Conservation (phyloP, 2,329 filamentous ascomycete genomes). For the Zymoseptoria passerinii region DNA sequence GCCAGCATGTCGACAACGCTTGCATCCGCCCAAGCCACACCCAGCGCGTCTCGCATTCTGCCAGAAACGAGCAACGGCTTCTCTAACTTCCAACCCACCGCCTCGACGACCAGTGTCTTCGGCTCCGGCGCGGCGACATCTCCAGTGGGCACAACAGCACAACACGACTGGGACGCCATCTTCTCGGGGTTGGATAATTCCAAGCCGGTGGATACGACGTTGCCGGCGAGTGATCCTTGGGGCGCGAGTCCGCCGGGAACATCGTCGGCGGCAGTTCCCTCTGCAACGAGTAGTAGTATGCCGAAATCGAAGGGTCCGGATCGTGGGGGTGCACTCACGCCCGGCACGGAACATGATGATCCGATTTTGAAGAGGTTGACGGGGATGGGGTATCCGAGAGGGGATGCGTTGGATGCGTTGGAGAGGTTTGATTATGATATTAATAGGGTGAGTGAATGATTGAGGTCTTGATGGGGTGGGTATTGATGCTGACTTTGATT, state of each 20-base stretch:
- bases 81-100: constrained; percentile 18
- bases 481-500: constrained; percentile 1
- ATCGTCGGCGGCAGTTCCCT: constrained; percentile 14
- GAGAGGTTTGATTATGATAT: constrained; percentile 96
- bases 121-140: constrained; percentile 4
- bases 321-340: constrained; percentile 59
- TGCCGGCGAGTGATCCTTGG: constrained; percentile 23
- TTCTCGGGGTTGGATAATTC: constrained; percentile 67
- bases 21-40: constrained; percentile 34
- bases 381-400: constrained; percentile 75
- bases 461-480: background rate
- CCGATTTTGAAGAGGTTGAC: constrained; percentile 84
- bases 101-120: constrained; percentile 11
- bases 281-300: constrained; percentile 7
- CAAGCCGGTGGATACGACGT: constrained; percentile 24
- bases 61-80: constrained; percentile 20
- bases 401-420: constrained; percentile 66
- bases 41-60: constrained; percentile 22
- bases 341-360: constrained; percentile 76
- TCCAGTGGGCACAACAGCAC: constrained; percentile 31
- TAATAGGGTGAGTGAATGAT: constrained; percentile 62
- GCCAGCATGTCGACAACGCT: constrained; percentile 42
- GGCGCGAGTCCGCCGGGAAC: constrained; percentile 8
- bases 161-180: constrained; percentile 89
- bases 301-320: constrained; percentile 8